Evolutionary conservation across 371 early-diverging fungal species (phyloP), one percentile per base, ranked within the genome.

Genomic region (Apophysomyces elegans): DNA sequence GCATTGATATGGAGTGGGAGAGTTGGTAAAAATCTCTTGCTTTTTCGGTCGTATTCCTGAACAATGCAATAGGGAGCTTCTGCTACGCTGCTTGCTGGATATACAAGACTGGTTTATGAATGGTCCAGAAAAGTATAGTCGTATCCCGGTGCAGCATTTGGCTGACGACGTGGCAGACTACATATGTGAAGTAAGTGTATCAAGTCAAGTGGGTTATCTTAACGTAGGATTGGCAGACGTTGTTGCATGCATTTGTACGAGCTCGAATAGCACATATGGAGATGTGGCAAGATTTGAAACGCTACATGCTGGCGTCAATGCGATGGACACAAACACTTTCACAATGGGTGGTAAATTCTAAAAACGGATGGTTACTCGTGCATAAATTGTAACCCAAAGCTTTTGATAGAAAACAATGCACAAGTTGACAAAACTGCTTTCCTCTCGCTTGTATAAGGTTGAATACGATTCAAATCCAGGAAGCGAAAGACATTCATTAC

Each of bases 1-100:
- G 86, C n/a, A 85, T 89, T 45, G 86, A 88, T 47, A 77, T 89
- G 75, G 88, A 89, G 59, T 69, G 69, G 59, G 83, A 84, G 62
- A 88, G 83, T 44, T 89, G 89, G 89, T 81, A 79, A 58, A 26
- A 26, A 3, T 26, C 32, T 26, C 3, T 26, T 26, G 73, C 54
- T 18, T 38, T 37, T n/a, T 59, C 1, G 36, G 12, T 35, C 12
- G 16, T n/a, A 12, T 6, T 44, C 21, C 61, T 39, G 2, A 14
- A 21, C 16, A 18, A 2, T 41, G 41, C 44, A 47, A 37, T 36
- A 81, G 82, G 83, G 83, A 84, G 58, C 56, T 73, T 0, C 62
- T 89, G 38, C 59, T 88, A 12, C 72, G 65, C 3, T 85, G 84
- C 32, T 64, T 89, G 11, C 62, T 87, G 61, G 83, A 83, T 59